These are phyloP conservation scores for Colletotrichum lindemuthianum DNA, from an alignment of 2,329 filamentous ascomycete genomes.

Conservation along the genomic window DNA sequence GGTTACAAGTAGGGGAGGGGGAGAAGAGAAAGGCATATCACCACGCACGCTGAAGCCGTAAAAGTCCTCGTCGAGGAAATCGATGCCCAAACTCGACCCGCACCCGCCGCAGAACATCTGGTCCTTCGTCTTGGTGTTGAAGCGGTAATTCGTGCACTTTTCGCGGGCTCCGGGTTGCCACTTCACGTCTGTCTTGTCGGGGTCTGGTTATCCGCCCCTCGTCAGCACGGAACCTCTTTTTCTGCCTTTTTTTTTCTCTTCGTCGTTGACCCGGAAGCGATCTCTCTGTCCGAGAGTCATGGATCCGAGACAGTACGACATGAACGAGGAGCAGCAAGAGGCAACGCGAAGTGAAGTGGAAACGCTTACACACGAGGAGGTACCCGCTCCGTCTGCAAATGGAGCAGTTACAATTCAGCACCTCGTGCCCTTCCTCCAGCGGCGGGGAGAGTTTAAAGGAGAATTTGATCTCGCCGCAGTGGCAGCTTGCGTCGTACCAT, in stretches of 20 bases:
- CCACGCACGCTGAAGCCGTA: constrained; percentile 57
- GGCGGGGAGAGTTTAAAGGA: constrained; percentile 59
- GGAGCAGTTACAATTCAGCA: constrained; percentile 64
- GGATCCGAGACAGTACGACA: no score
- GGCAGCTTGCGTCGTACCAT: constrained; percentile 61
- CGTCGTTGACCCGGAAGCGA: no score
- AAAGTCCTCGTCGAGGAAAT: constrained; percentile 47
- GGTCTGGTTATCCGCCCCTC: constrained; percentile 43
- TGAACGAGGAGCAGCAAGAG: no score
- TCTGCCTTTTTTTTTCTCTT: neutral
- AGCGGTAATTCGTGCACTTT: constrained; percentile 50
- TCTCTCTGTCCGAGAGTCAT: no score
- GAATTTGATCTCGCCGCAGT: constrained; percentile 63
- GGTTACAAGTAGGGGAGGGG: neutral
- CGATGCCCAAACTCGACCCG: constrained; percentile 58
- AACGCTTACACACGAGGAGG: constrained; percentile 56
- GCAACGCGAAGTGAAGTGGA: no score
- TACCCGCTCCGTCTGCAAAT: constrained; percentile 63
- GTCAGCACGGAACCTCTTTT: neutral
- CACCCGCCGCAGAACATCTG: constrained; percentile 61
- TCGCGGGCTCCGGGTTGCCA: constrained; percentile 54
- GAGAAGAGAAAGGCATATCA: no score
- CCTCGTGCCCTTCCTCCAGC: constrained; percentile 52
- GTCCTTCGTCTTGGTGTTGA: constrained; percentile 59
- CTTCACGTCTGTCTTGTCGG: constrained; percentile 49